Evolutionary conservation across 768 basidiomycete genomes (phyloP), one percentile per base, ranked within the genome.

Genomic region (Gymnopilus junonius): DNA sequence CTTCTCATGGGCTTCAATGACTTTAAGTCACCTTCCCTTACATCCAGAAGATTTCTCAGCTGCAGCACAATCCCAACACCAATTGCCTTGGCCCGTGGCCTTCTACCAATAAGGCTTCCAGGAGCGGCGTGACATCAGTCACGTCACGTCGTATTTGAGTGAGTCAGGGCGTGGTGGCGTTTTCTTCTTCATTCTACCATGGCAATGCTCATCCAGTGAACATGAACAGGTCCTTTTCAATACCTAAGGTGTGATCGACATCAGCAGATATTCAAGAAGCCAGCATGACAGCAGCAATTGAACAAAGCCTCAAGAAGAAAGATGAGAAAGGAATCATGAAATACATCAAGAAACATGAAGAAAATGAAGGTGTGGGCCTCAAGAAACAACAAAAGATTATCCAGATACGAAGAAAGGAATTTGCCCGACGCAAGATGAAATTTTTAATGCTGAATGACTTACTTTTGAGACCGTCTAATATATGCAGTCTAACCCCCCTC

Each of bases 131-230:
- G 48, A 51, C 48, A 20, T 31, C 2, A 17, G 29, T 29, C 48
- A 32, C 27, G 48, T 51, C 48, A 51, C 48, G 17, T 2, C 27
- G 4, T 51, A 51, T 51, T 32, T 51, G 31, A 51, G 48, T 51
- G 48, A 51, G 48, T 51, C 48, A 51, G 48, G 20, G 29, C 15
- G 29, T 20, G 27, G 4, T n/a, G 31, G 12, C 20, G 3, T 17
- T 20, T 20, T 20, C 4, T 51, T 20, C n/a, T 32, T 51, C 48
- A 17, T 51, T 31, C 48, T 29, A 51, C 48, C 48, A 51, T 51
- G 48, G 27, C 48, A 51, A 51, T 51, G 27, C 48, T 51, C 48
- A 51, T 51, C 48, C 29, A 51, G 27, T 51, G 48, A 51, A 51
- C 48, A 17, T 27, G 15, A 20, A 32, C 48, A 51, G 48, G 48